phyloP scores from a whole-genome alignment of 2,329 filamentous ascomycete species.

The Pseudonectria foliicola region DNA sequence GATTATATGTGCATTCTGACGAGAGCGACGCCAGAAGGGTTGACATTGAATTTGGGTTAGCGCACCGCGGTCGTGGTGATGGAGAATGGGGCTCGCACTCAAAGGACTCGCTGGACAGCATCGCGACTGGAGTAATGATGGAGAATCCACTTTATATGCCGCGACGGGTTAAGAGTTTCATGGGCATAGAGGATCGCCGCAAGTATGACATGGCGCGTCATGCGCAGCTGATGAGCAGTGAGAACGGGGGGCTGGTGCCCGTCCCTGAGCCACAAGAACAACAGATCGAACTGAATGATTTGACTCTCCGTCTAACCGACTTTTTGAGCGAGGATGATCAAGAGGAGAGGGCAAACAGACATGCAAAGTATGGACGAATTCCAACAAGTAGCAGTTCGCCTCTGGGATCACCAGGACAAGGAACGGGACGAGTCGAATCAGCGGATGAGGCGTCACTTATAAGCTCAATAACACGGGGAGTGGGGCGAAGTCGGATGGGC shows the following conservation, averaged over 20 bases:
- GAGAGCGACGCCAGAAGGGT: conserved; percentile 36
- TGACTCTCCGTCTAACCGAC: too few relatives aligned
- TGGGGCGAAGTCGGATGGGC: too few relatives aligned
- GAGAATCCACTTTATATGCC: conserved; percentile 59
- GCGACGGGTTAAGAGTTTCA: conserved; percentile 64
- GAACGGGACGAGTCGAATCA: too few relatives aligned
- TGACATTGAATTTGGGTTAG: conserved; percentile 24
- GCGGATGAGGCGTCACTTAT: too few relatives aligned
- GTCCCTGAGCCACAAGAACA: too few relatives aligned
- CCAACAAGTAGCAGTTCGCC: too few relatives aligned
- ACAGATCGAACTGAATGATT: not conserved
- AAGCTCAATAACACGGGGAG: too few relatives aligned
- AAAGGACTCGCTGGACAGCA: conserved; percentile 61
- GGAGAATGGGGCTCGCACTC: conserved; percentile 1
- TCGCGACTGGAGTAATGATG: conserved; percentile 49
- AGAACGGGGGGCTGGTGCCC: not conserved
- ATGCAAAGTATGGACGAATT: too few relatives aligned
- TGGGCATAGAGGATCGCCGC: conserved; percentile 68
- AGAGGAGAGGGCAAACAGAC: not conserved
- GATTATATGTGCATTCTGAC: conserved; percentile 63
- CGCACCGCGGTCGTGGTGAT: not conserved
- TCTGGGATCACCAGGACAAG: too few relatives aligned
- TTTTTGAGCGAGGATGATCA: not conserved
- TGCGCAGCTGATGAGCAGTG: conserved; percentile 30
- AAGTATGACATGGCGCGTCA: conserved; percentile 67